Evolutionary conservation across 2,329 filamentous ascomycete species (phyloP), one percentile per base, ranked within the genome.

Genomic region (Epichloe sylvatica): DNA sequence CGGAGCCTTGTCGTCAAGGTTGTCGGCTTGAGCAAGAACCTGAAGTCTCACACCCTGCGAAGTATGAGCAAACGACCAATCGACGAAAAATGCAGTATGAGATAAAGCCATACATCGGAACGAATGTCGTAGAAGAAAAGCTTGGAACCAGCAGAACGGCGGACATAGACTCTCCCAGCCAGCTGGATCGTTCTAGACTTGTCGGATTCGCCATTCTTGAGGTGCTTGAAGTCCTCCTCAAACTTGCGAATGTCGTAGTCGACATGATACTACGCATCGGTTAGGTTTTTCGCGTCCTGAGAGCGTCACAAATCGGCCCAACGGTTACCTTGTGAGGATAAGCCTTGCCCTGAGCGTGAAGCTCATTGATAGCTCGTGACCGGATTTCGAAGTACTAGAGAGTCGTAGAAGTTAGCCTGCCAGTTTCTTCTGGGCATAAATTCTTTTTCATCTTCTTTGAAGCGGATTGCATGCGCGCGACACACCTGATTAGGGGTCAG

Each of bases 361-460:
- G 65, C 52, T 65, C 67, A 55, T 67, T 66, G 72, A 95, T 81
- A 57, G 77, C 78, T 58, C 86, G 80, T 62, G 84, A 94, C 55
- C 92, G 86, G 64, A 97, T 94, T 72, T 98, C 92, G 66, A 95
- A 96, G 75, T 97, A 98, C 64, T 64, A 35, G 13, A 15, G 12
- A 13, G 30, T 12, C 17, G 35, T 15, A 19, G 19, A 17, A 30
- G 36, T 49, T 33, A 49, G 47, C 36, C n/a, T 5, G 36, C 3
- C 36, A 7, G 19, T 37, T 25, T 11, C 5, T 11, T 8, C 15
- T 25, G 35, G 11, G 17, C 9, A 3, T 30, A 11, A 30, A 30
- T 30, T 11, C 30, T 11, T 11, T 11, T 30, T 11, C 23, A 25
- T 38, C 5, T 11, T 38, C 17, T 30, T 23, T 21, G 15, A 4